Conservation (phyloP, 805 yeast species). For the Schwanniomyces polymorphus region DNA sequence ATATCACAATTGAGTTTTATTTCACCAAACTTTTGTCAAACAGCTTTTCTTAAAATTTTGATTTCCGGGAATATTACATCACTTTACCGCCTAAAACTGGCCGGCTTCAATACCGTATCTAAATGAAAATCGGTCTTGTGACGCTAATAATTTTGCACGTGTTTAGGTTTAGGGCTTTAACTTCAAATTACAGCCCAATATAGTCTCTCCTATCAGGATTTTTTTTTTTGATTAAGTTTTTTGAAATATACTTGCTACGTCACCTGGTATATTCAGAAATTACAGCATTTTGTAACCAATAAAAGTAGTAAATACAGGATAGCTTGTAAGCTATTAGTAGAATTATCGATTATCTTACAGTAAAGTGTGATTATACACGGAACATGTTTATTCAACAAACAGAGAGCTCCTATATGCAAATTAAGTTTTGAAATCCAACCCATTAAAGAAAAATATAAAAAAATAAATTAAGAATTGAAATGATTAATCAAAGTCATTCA, state of each 20-base stretch:
- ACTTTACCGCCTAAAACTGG: not conserved
- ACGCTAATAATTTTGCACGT: not conserved
- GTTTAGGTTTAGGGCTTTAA: not conserved
- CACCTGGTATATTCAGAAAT: no score
- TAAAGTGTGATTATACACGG: constrained; percentile 4
- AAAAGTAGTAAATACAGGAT: no score
- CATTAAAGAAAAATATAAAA: constrained; percentile 13
- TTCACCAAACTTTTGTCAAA: constrained; percentile 1
- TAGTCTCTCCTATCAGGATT: not conserved
- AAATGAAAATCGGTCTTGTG: not conserved
- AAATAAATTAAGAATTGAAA: constrained; percentile 20
- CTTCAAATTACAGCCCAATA: no score
- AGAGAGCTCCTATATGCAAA: constrained; percentile 31
- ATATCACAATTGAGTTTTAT: constrained; percentile 1
- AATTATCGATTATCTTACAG: not conserved
- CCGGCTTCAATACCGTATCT: not conserved
- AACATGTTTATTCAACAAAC: constrained; percentile 49
- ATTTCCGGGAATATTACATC: not conserved
- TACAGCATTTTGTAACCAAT: no score
- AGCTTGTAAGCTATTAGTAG: not conserved
- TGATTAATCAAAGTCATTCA: constrained; percentile 34
- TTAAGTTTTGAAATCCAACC: constrained; percentile 15
- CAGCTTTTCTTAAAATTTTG: not conserved
- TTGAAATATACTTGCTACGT: no score
- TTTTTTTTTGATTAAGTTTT: not conserved